Percentiles rank a stretch among this genome's conserved stretches.
phyloP scores from a whole-genome alignment of 2,329 filamentous ascomycete genomes.

The Davidsoniella neocaledoniae region DNA sequence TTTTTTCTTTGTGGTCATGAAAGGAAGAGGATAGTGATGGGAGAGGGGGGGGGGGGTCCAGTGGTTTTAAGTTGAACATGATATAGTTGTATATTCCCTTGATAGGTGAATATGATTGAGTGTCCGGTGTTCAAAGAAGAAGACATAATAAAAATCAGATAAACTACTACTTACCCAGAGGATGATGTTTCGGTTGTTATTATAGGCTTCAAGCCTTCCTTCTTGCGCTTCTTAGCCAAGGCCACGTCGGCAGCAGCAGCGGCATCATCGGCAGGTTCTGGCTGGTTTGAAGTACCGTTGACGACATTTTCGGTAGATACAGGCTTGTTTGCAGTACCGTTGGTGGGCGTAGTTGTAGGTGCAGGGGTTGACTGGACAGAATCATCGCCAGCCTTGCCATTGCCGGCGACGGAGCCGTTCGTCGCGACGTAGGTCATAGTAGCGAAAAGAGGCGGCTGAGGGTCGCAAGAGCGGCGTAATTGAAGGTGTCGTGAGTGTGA shows the following conservation, averaged over 20 bases:
- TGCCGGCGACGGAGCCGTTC: constrained; percentile 1
- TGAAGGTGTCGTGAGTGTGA: no score
- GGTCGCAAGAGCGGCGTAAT: no score
- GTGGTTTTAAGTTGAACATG: no score
- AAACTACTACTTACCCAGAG: background rate
- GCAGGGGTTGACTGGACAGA: background rate
- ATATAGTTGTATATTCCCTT: no score
- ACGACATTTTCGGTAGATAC: background rate
- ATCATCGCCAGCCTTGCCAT: background rate
- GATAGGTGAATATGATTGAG: no score
- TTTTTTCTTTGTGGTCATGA: no score
- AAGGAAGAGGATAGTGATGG: no score
- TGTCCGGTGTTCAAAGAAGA: no score
- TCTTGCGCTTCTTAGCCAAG: constrained; percentile 6
- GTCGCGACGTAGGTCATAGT: constrained; percentile 7
- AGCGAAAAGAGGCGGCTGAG: no score
- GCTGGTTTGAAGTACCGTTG: background rate
- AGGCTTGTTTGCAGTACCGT: background rate
- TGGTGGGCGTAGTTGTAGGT: background rate
- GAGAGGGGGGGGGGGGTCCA: no score
- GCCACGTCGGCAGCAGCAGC: constrained; percentile 1
- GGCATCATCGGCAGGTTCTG: background rate
- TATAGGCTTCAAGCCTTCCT: constrained; percentile 8
- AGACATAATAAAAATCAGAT: background rate
- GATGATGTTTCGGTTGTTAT: constrained; percentile 1